Base-by-base conservation (phyloP, 2,329 filamentous ascomycete genomes). In the Davidsoniella australis region DNA sequence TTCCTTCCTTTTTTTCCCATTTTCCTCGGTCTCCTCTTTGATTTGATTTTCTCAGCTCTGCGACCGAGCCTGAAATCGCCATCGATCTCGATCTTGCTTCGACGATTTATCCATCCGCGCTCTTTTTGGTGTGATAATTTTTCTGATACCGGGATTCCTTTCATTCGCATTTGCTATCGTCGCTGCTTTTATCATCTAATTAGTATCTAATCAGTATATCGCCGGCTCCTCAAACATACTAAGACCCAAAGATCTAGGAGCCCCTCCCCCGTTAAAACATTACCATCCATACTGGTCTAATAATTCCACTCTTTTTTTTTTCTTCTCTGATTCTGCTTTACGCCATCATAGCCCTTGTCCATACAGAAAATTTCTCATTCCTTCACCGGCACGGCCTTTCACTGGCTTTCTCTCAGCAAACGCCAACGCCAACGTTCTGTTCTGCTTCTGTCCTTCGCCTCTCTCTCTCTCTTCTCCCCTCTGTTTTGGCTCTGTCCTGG, bases 301-400 rank as follows among this genome's bases (percentile, higher is more conserved):
- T 45, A 42, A 49, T 49, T 43, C 43, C 42, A 52, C 47, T 47
- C 24, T 43, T 49, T 41, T 48, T 48, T 43, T 49, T 41, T 48
- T n/a, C n/a, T 48, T 41, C 29, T 41, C 2, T 41, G n/a, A 1
- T 20, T 40, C 26, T 18, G 20, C 33, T 47, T 45, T 23, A 47
- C 44, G 43, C 50, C 47, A 45, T 50, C 37, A 45, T 20, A 36
- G 26, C 50, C 50, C 46, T 52, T 48, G 49, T 29, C 44, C 24
- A 33, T 33, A 33, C 47, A 49, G 43, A 52, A 52, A 52, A 52
- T 49, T 52, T 52, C 50, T 49, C 50, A 52, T 52, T 52, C 50
- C 50, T 49, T 45, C 50, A 33, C 46, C 45, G 41, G 43, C 50
- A 52, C 50, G 42, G 47, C 41, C 26, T 33, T 33, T 33, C 48